Percentiles rank a stretch among this genome's conserved stretches.
Evolutionary conservation across 768 basidiomycete genomes (phyloP).

Genomic region (Lactarius sp.): DNA sequence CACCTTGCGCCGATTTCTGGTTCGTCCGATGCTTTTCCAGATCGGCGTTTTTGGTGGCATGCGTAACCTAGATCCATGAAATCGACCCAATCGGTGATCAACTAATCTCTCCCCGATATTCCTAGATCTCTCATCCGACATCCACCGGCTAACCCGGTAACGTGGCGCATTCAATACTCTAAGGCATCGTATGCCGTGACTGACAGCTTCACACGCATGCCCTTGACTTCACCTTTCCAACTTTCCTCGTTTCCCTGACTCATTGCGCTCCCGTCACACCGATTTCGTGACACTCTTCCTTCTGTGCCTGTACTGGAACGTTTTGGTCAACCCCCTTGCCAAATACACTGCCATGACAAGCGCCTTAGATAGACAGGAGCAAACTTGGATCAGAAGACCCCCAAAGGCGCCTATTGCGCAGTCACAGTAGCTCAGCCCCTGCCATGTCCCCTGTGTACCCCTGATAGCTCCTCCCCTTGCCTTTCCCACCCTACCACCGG

Average conservation of each 20-base stretch:
- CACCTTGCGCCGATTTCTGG: background rate
- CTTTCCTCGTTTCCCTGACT: background rate
- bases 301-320: slow-evolving; percentile 12
- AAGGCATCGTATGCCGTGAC: background rate
- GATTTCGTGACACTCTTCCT: background rate
- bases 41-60: slow-evolving; percentile 26
- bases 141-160: slow-evolving; percentile 15
- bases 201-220: too few relatives aligned
- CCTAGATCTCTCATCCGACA: slow-evolving; percentile 24
- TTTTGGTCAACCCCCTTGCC: slow-evolving; percentile 12
- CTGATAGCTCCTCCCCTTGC: background rate
- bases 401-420: slow-evolving; percentile 16
- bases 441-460: background rate
- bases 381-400: slow-evolving; percentile 20
- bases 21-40: slow-evolving; percentile 23
- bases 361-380: slow-evolving; percentile 18
- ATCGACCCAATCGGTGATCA: slow-evolving; percentile 27
- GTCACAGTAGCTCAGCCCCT: slow-evolving; percentile 4
- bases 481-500: background rate
- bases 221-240: background rate
- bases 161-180: slow-evolving; percentile 15
- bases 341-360: slow-evolving; percentile 10
- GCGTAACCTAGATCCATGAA: slow-evolving; percentile 27
- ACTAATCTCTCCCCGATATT: slow-evolving; percentile 27
- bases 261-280: slow-evolving; percentile 5